These are phyloP conservation scores for Clonostachys rhizophaga DNA, from an alignment of 2,329 filamentous ascomycete species.

Conservation along the genomic window DNA sequence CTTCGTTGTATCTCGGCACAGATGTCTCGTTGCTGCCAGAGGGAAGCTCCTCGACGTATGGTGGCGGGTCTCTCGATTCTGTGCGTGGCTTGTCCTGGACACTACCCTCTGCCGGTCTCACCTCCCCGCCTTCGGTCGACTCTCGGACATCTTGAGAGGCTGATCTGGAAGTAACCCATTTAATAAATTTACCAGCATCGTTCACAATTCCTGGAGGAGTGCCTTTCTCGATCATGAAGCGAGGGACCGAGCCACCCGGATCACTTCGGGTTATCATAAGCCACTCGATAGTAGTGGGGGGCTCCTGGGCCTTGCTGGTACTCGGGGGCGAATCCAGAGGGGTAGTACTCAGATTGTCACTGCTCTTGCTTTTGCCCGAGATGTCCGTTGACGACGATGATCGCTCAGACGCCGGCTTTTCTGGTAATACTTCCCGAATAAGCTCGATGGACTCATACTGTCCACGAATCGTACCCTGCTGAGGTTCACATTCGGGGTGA, in stretches of 20 bases:
- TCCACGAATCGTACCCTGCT: conserved; percentile 74
- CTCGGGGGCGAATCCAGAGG: background rate
- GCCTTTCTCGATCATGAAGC: conserved; percentile 87
- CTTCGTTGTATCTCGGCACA: background rate
- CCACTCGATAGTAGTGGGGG: conserved; percentile 67
- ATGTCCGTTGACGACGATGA: conserved; percentile 23
- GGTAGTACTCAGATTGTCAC: conserved; percentile 7
- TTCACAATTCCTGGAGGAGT: conserved; percentile 76
- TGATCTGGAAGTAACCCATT: conserved; percentile 56
- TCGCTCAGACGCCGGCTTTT: conserved; percentile 25
- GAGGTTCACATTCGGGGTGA: conserved; percentile 67
- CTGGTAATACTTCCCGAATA: conserved; percentile 73
- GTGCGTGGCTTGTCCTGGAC: background rate
- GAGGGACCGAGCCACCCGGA: conserved; percentile 80
- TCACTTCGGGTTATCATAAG: conserved; percentile 89
- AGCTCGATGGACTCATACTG: conserved; percentile 90
- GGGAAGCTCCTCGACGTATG: background rate
- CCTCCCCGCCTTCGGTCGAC: background rate
- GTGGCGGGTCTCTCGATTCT: background rate
- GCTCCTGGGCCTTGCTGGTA: conserved; percentile 7
- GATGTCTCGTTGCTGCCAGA: background rate
- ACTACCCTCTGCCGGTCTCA: background rate
- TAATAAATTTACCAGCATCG: conserved; percentile 76
- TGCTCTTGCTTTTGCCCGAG: too few species aligned
- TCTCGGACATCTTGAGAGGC: conserved; percentile 2